These are phyloP conservation scores for Sicyos edulis DNA, from an alignment of 306 rosid species.

Conservation along the genomic window DNA sequence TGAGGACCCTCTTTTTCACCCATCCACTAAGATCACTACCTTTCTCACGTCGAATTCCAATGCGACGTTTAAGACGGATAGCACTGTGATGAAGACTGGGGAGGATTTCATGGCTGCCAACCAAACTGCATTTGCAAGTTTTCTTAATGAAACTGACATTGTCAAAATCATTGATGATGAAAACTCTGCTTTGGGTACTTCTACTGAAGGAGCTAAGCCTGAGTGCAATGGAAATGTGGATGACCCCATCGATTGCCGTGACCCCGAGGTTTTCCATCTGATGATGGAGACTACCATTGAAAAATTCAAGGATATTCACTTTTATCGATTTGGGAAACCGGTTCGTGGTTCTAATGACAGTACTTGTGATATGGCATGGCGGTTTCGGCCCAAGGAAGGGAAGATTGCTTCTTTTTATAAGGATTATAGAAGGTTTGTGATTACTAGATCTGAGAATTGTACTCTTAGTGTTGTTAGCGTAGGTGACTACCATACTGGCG, in stretches of 20 bases:
- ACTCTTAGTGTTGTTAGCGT: constrained; percentile 51
- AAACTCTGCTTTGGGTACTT: neutral
- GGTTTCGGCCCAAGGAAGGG: constrained; percentile 94
- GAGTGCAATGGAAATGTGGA: constrained; percentile 45
- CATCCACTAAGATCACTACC: constrained; percentile 79
- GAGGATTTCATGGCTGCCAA: constrained; percentile 92
- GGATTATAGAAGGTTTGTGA: constrained; percentile 88
- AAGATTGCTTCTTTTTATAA: constrained; percentile 82
- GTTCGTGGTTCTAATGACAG: constrained; percentile 49
- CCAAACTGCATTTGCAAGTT: constrained; percentile 57
- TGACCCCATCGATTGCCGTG: constrained; percentile 70
- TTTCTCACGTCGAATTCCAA: constrained; percentile 85
- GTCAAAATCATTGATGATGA: constrained; percentile 30
- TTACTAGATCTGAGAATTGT: constrained; percentile 60
- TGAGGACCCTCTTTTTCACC: constrained; percentile 93
- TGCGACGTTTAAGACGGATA: constrained; percentile 90
- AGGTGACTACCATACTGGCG: constrained; percentile 84
- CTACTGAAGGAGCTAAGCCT: constrained; percentile 18
- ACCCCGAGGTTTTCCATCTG: constrained; percentile 63
- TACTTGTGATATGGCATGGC: constrained; percentile 97
- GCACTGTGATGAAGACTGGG: constrained; percentile 73
- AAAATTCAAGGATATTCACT: constrained; percentile 80
- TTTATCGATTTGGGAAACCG: constrained; percentile 81
- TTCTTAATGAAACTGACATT: constrained; percentile 61
- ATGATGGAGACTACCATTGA: constrained; percentile 88